Evolutionary conservation across 2,329 filamentous ascomycete genomes (phyloP).

Genomic region (Xylaria sp.): DNA sequence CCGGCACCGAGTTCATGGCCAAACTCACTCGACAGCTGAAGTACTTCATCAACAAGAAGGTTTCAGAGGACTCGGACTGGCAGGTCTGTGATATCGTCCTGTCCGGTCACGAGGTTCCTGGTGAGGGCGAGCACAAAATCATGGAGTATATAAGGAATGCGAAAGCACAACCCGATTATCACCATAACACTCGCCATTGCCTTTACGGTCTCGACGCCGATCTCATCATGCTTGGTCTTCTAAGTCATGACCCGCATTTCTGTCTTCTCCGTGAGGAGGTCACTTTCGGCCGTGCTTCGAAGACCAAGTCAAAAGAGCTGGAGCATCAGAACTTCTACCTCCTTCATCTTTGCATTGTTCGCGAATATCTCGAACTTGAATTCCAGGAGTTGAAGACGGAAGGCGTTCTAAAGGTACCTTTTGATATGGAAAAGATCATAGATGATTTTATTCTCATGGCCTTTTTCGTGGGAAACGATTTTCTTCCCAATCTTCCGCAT

Average conservation of each 20-base stretch:
- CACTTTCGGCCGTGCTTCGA: conserved; percentile 84
- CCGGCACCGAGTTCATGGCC: conserved; percentile 96
- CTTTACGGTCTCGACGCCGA: conserved; percentile 96
- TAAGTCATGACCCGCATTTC: conserved; percentile 98
- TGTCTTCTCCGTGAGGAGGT: conserved; percentile 95
- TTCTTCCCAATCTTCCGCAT: conserved; percentile 91
- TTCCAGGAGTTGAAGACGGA: conserved; percentile 85
- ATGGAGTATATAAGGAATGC: conserved; percentile 99
- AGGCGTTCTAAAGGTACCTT: conserved; percentile 67
- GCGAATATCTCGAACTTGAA: conserved; percentile 93
- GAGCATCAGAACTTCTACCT: conserved; percentile 99
- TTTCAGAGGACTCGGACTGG: conserved; percentile 95
- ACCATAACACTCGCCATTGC: conserved; percentile 91
- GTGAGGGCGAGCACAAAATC: conserved; percentile 98
- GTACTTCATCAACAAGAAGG: conserved; percentile 98
- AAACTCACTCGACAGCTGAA: conserved; percentile 89
- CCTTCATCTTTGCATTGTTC: conserved; percentile 93
- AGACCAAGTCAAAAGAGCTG: conserved; percentile 88
- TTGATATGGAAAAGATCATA: conserved; percentile 93
- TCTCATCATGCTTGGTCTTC: conserved; percentile 94
- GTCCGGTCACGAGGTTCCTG: conserved; percentile 94
- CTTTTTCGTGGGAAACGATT: conserved; percentile 99
- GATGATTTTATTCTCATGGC: conserved; percentile 99
- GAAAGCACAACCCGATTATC: conserved; percentile 89
- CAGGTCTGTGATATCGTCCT: conserved; percentile 94